Conservation (phyloP, 148 eudicot genomes). For the Spergularia bocconei region DNA sequence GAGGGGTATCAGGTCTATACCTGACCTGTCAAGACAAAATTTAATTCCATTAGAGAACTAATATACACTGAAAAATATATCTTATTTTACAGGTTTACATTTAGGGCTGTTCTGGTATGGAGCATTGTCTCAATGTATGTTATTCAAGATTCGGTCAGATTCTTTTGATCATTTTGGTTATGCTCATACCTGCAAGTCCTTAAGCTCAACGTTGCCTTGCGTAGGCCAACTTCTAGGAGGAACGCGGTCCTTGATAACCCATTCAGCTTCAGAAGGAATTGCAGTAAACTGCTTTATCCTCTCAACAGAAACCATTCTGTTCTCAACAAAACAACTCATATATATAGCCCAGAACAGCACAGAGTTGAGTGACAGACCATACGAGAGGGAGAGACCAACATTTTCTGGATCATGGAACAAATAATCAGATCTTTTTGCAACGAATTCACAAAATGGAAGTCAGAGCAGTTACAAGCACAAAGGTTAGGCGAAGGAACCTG, state of each 20-base stretch:
- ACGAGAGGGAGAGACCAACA: conserved; percentile 82
- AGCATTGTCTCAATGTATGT: background rate
- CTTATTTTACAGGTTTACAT: background rate
- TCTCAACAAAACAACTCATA: conserved; percentile 88
- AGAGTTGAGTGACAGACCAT: conserved; percentile 80
- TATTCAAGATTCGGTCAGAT: background rate
- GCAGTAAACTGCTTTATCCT: conserved; percentile 79
- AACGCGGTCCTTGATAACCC: conserved; percentile 57
- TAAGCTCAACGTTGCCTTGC: conserved; percentile 67
- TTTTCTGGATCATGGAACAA: conserved; percentile 45
- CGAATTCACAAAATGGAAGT: background rate
- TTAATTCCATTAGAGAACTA: background rate
- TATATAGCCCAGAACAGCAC: conserved; percentile 63
- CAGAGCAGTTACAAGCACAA: background rate
- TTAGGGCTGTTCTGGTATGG: background rate
- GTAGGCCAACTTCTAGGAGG: conserved; percentile 86
- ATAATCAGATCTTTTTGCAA: background rate
- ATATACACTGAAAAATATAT: background rate
- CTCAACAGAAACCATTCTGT: conserved; percentile 94
- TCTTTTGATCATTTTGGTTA: background rate
- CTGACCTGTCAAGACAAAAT: conserved; percentile 55
- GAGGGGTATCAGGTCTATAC: conserved; percentile 86
- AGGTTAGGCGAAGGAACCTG: conserved; percentile 46
- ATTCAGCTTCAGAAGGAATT: conserved; percentile 86
- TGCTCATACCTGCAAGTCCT: conserved; percentile 61